Evolutionary conservation across 2,329 filamentous ascomycete genomes (phyloP), one percentile per base, ranked within the genome.

Genomic region (Aciculosporium take): DNA sequence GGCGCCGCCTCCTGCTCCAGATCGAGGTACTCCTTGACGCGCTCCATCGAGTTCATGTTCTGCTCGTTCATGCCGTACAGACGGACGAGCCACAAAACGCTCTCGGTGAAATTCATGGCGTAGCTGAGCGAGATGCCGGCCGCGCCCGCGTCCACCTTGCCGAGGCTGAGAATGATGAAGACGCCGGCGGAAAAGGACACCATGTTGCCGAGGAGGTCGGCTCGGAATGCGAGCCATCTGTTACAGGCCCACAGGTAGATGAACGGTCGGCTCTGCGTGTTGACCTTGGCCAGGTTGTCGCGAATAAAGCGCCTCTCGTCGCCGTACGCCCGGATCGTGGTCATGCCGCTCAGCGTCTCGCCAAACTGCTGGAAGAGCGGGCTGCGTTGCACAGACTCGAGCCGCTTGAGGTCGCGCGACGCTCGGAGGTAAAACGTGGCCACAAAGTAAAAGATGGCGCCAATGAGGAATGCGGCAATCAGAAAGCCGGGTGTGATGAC

Each of bases 41-140:
- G 84, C 64, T 98, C 91, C 37, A 96, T 88, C 3, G 89, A 89
- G 63, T 98, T 98, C 91, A 98, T 96, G 63, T 95, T 96, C 62
- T 98, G 91, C 64, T 98, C 91, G 54, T 96, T 95, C 56, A 84
- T 78, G 0, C 88, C 82, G 59, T 98, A 98, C 12, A 95, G 71
- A 36, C 91, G 81, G 24, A 98, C 88, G 42, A 96, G 79, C 91
- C 91, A 98, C 15, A 98, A 66, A 6, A 98, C 83, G 50, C 94
- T 96, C 60, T 98, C 91, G 0, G 88, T 94, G 55, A 98, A 98
- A 1, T 85, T 89, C 51, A 98, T 85, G 13, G 91, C 91, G 55
- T 98, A 98, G 39, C 86, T 94, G 53, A 98, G 68, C 5, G 91
- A 94, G 47, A 98, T 74, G 66, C 91, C 91, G 25, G 89, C 91